Evolutionary conservation across 2,329 filamentous ascomycete species (phyloP).

Genomic region (Zymoseptoria tritici): DNA sequence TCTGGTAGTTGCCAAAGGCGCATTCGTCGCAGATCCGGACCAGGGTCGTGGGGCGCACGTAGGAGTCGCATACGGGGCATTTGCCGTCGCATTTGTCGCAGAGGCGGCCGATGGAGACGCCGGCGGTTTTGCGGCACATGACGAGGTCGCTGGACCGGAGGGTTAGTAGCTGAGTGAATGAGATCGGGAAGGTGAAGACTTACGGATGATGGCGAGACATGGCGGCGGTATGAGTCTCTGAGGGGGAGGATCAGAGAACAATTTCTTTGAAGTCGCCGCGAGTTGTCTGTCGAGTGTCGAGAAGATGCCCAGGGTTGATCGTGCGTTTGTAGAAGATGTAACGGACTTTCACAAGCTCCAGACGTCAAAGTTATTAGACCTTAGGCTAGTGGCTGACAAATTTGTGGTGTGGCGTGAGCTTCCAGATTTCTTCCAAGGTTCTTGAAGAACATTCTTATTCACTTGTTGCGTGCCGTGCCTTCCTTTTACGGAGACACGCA

Average conservation of each 20-base stretch:
- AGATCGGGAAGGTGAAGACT: constrained; percentile 35
- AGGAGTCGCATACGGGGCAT: constrained; percentile 97
- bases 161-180: constrained; percentile 16
- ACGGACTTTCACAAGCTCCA: no score
- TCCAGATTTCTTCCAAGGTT: no score
- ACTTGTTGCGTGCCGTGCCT: no score
- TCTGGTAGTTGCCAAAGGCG: constrained; percentile 99
- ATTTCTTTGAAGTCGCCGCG: not conserved
- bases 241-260: not conserved
- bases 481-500: no score
- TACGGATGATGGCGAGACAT: constrained; percentile 95
- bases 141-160: constrained; percentile 67
- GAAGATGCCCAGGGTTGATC: not conserved
- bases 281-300: not conserved
- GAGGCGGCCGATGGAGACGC: constrained; percentile 95
- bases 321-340: not conserved
- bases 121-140: constrained; percentile 98
- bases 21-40: constrained; percentile 99
- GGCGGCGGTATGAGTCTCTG: constrained; percentile 21
- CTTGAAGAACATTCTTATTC: no score
- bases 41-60: constrained; percentile 94
- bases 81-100: constrained; percentile 99
- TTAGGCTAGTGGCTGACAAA: no score
- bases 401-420: no score
- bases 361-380: no score